A percentile compares a stretch with the other conserved stretches of the same genome.
Conservation (phyloP, 768 basidiomycete genomes). For the Kwoniella dendrophila region DNA sequence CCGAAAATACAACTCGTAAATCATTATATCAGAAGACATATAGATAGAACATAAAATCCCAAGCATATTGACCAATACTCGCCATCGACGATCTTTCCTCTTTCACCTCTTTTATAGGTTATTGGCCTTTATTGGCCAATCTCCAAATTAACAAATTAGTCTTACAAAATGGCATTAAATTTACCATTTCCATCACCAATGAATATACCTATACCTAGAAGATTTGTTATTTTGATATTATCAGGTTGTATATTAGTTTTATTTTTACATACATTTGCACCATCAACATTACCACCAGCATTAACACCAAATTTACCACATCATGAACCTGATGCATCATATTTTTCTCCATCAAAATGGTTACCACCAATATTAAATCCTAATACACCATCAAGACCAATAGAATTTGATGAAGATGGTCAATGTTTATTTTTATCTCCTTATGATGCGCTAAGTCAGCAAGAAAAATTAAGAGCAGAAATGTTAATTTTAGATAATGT, state of each 20-base stretch:
- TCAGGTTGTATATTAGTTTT: constrained; percentile 42
- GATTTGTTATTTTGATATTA: constrained; percentile 45
- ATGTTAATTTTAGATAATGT: constrained; percentile 42
- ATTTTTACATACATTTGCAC: constrained; percentile 48
- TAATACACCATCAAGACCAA: constrained; percentile 32
- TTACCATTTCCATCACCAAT: constrained; percentile 37
- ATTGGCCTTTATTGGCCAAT: not conserved
- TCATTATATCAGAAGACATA: too few relatives aligned
- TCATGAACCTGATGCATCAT: constrained; percentile 38
- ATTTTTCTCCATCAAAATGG: constrained; percentile 53
- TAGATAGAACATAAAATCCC: too few relatives aligned
- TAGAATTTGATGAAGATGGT: constrained; percentile 54
- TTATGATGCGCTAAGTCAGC: constrained; percentile 45
- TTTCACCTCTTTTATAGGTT: not conserved
- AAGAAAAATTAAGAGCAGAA: constrained; percentile 50
- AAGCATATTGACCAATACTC: too few relatives aligned
- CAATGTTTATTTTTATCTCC: constrained; percentile 54
- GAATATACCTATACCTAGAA: constrained; percentile 41
- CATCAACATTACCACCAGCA: constrained; percentile 37
- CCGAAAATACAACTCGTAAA: too few relatives aligned
- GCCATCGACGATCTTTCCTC: constrained; percentile 9
- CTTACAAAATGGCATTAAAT: constrained; percentile 27
- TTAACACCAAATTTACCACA: constrained; percentile 36
- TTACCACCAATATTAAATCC: constrained; percentile 48
- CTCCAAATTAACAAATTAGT: not conserved